Evolutionary conservation across 1,284 basidiomycete species (phyloP).

Genomic region (Puccinia hordei): DNA sequence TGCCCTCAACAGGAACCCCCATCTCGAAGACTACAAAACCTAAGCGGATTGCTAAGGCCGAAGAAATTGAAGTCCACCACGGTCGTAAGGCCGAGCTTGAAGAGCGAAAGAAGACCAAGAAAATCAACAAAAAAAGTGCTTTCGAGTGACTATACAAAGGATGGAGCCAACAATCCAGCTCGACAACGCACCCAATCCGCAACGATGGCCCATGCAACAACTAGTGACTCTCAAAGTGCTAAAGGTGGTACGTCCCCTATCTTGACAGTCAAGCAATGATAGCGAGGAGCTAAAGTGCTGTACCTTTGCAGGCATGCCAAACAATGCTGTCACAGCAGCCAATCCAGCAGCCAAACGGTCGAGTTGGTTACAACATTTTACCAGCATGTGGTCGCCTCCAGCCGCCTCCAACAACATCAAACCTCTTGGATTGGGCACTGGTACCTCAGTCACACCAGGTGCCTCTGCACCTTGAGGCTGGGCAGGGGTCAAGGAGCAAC

Average conservation of each 20-base stretch:
- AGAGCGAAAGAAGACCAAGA: slow-evolving; percentile 52
- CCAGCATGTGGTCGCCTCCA: slow-evolving; percentile 36
- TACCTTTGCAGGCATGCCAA: background rate
- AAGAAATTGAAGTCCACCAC: slow-evolving; percentile 74
- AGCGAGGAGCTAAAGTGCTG: background rate
- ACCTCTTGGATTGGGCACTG: slow-evolving; percentile 65
- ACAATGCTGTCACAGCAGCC: background rate
- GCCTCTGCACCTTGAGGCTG: slow-evolving; percentile 62
- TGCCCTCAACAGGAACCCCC: too few relatives aligned
- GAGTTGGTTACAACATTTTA: slow-evolving; percentile 42
- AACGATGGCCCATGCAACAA: slow-evolving; percentile 79
- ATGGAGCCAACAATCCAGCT: slow-evolving; percentile 59
- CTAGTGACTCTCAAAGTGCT: slow-evolving; percentile 61
- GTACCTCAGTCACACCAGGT: slow-evolving; percentile 70
- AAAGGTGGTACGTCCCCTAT: background rate
- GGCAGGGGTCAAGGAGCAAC: slow-evolving; percentile 62
- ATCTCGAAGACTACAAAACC: slow-evolving; percentile 34
- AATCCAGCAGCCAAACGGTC: slow-evolving; percentile 17
- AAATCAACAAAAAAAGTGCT: slow-evolving; percentile 71
- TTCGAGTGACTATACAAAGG: slow-evolving; percentile 84
- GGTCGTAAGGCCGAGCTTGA: slow-evolving; percentile 50
- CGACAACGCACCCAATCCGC: slow-evolving; percentile 54
- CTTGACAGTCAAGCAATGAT: background rate
- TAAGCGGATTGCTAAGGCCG: slow-evolving; percentile 75
- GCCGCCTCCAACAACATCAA: slow-evolving; percentile 65